These are phyloP conservation scores for Lanzia echinophila DNA, from an alignment of 2,329 filamentous ascomycete genomes.

Conservation along the genomic window DNA sequence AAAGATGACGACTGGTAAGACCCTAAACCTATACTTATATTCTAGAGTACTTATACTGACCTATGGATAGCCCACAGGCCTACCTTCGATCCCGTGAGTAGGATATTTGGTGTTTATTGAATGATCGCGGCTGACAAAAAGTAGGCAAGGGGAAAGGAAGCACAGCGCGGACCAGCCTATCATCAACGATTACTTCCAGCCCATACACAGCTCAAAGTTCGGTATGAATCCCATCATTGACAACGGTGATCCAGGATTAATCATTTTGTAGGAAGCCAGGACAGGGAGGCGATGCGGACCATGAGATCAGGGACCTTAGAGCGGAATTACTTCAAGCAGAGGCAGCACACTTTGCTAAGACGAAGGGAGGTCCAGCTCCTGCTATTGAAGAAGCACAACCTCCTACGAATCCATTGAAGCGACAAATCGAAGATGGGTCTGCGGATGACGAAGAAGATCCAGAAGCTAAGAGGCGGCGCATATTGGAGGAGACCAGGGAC, in stretches of 20 bases:
- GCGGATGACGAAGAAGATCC: slow-evolving; percentile 54
- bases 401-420: slow-evolving; percentile 56
- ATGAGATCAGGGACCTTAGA: slow-evolving; percentile 68
- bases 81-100: slow-evolving; percentile 83
- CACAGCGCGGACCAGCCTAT: slow-evolving; percentile 85
- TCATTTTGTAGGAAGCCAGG: slow-evolving; percentile 58
- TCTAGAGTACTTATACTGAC: slow-evolving; percentile 13
- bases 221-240: slow-evolving; percentile 39
- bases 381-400: slow-evolving; percentile 42
- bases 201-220: slow-evolving; percentile 85
- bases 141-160: slow-evolving; percentile 88
- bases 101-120: neutral
- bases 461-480: slow-evolving; percentile 75
- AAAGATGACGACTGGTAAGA: slow-evolving; percentile 45
- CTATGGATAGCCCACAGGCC: slow-evolving; percentile 62
- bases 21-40: too few species aligned
- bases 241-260: slow-evolving; percentile 15
- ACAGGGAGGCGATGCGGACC: slow-evolving; percentile 77
- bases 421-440: slow-evolving; percentile 49
- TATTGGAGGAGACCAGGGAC: slow-evolving; percentile 81
- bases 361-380: slow-evolving; percentile 53
- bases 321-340: slow-evolving; percentile 87
- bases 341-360: slow-evolving; percentile 79
- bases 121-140: slow-evolving; percentile 11
- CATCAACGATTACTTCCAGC: slow-evolving; percentile 93